Base-by-base conservation (phyloP, 1,284 basidiomycete genomes). In the Moniliella sp. region DNA sequence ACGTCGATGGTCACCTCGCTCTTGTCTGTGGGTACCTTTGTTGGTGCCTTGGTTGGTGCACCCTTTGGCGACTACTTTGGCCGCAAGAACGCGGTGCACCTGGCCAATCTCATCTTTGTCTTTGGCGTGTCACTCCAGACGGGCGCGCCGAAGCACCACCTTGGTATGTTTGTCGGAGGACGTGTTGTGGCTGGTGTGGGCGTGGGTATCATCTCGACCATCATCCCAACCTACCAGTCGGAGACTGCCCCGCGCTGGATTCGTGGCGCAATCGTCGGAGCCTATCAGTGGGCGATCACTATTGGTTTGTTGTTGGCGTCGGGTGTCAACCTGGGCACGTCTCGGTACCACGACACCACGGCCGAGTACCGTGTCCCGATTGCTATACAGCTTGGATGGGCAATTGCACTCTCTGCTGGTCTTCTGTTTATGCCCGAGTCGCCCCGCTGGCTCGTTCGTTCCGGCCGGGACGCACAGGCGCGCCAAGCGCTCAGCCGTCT, bases 1-100 rank as follows among this genome's bases (percentile, higher is more conserved):
- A n/a, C n/a, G n/a, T n/a, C n/a, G n/a, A n/a, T n/a, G n/a, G 40
- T 45, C 36, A 45, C 43, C 11, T 40, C 43, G 27, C 35, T 40
- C 16, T 45, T 47, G 45, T 33, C 45, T 12, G 45, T 37, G 21
- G 45, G 45, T 23, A 42, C 43, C 17, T 42, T 42, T 31, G 11
- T 47, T 30, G 40, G 44, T 18, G 37, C 45, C 8, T 30, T 47
- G 28, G 31, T 42, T 34, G 42, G 43, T 4, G 45, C 43, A 19
- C 28, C 37, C 25, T 17, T 47, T 9, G 19, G 40, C 11, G 45
- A 47, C 32, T 33, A 38, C 14, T 27, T 43, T 23, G 45, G 45
- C 18, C 36, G 45, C 19, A 35, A 41, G 13, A 25, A 18, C n/a
- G 36, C 45, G 12, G 42, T 46, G 32, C 12, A 12, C 10, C n/a